Percentiles rank a stretch among this genome's conserved stretches.
phyloP scores from a whole-genome alignment of 2,329 filamentous ascomycete genomes.

The Colletotrichum sp. region DNA sequence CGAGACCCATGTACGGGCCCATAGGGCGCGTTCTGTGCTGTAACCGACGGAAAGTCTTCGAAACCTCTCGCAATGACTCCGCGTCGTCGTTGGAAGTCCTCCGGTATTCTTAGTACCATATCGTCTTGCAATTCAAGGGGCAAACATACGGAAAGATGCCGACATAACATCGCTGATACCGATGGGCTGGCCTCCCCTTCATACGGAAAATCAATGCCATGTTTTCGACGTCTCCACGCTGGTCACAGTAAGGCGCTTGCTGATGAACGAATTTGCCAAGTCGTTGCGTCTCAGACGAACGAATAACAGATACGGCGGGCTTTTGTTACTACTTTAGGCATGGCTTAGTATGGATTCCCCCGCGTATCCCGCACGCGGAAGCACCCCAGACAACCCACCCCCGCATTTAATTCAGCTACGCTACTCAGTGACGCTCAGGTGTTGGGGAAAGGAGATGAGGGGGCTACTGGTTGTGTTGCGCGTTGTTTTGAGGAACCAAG shows the following conservation, averaged over 20 bases:
- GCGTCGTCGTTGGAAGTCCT: neutral
- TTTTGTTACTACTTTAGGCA: neutral
- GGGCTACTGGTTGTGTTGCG: neutral
- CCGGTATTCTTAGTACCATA: neutral
- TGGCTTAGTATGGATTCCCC: neutral
- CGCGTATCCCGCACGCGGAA: neutral
- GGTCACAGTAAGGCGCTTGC: neutral
- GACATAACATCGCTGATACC: neutral
- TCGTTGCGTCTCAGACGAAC: neutral
- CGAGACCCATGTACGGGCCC: neutral
- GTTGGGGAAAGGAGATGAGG: neutral
- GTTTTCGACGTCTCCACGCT: neutral
- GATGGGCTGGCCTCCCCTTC: neutral
- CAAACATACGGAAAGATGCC: neutral
- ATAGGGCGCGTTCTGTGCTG: neutral
- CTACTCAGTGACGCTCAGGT: neutral
- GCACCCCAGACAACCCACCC: conserved; percentile 13
- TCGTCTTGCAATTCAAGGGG: neutral
- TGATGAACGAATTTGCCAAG: neutral
- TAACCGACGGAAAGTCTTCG: neutral
- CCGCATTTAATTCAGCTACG: neutral
- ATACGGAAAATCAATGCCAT: neutral
- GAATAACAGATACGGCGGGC: neutral
- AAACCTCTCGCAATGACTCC: neutral
- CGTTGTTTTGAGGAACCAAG: neutral